phyloP scores from a whole-genome alignment of 768 basidiomycete species.

The Tulasnella sp. region DNA sequence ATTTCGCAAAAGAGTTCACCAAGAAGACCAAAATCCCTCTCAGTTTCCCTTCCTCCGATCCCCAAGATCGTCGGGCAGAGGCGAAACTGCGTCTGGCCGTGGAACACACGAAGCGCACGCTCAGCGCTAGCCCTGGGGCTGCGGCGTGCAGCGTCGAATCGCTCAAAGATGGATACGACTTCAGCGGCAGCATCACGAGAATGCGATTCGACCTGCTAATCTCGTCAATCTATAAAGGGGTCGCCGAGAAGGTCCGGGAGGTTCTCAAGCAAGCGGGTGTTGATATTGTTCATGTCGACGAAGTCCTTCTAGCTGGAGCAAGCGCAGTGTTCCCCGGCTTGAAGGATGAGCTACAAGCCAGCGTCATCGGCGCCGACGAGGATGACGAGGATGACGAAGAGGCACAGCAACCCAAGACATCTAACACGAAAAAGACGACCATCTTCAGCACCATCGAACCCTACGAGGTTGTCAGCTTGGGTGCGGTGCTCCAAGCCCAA shows the following conservation, averaged over 20 bases:
- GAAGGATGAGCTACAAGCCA: conserved; percentile 12
- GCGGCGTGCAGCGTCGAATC: conserved; percentile 89
- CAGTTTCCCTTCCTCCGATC: conserved; percentile 44
- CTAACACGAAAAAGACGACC: conserved; percentile 21
- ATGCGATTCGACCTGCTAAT: conserved; percentile 30
- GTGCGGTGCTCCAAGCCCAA: conserved; percentile 21
- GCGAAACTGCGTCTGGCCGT: conserved; percentile 89
- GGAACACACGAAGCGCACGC: conserved; percentile 87
- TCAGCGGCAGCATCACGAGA: conserved; percentile 54
- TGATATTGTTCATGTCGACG: conserved; percentile 21
- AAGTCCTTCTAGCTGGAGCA: conserved; percentile 23
- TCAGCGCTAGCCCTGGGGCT: conserved; percentile 74
- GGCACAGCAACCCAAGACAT: not conserved
- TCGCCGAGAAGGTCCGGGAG: conserved; percentile 17
- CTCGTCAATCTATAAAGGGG: conserved; percentile 18
- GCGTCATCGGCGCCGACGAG: conserved; percentile 19
- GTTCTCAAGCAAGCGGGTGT: conserved; percentile 16
- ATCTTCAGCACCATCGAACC: conserved; percentile 18
- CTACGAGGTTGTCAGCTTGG: conserved; percentile 20
- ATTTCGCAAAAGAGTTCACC: conserved; percentile 91
- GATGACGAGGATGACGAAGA: conserved; percentile 25
- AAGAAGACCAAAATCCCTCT: conserved; percentile 84
- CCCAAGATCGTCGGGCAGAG: conserved; percentile 67
- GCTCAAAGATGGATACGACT: conserved; percentile 87
- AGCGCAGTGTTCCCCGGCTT: conserved; percentile 20